Percentiles rank a stretch among this genome's conserved stretches.
Evolutionary conservation across 73 alveolate genomes (phyloP).

Genomic region (Halteria grandinella): DNA sequence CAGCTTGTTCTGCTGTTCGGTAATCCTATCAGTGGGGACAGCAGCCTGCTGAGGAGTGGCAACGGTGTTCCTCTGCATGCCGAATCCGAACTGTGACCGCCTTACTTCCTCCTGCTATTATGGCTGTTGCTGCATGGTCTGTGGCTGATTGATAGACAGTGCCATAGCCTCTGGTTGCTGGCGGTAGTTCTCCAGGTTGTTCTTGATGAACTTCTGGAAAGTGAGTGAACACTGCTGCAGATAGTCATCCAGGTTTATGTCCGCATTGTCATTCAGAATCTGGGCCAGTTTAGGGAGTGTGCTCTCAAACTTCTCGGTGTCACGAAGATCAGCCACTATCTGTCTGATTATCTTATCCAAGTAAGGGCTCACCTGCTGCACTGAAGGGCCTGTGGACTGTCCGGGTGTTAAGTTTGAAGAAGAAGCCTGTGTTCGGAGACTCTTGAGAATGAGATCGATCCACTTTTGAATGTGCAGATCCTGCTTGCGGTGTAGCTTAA

Average conservation of each 20-base stretch:
- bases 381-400: not conserved
- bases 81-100: no score
- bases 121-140: no score
- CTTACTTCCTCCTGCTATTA: no score
- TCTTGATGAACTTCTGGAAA: constrained; percentile 23
- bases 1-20: constrained; percentile 39
- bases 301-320: constrained; percentile 40
- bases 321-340: constrained; percentile 37
- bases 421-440: no score
- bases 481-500: constrained; percentile 58
- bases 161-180: no score
- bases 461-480: constrained; percentile 72
- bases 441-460: constrained; percentile 62
- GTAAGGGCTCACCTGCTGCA: not conserved
- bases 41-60: no score
- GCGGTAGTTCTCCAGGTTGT: constrained; percentile 27
- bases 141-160: no score
- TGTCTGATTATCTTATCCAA: not conserved
- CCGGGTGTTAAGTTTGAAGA: constrained; percentile 29
- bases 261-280: constrained; percentile 16
- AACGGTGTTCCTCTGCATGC: no score
- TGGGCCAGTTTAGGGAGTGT: constrained; percentile 18
- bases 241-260: constrained; percentile 2
- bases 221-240: constrained; percentile 9
- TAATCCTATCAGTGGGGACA: constrained; percentile 17